Conservation (phyloP, 2,329 filamentous ascomycete species). For the Xylaria sp. region DNA sequence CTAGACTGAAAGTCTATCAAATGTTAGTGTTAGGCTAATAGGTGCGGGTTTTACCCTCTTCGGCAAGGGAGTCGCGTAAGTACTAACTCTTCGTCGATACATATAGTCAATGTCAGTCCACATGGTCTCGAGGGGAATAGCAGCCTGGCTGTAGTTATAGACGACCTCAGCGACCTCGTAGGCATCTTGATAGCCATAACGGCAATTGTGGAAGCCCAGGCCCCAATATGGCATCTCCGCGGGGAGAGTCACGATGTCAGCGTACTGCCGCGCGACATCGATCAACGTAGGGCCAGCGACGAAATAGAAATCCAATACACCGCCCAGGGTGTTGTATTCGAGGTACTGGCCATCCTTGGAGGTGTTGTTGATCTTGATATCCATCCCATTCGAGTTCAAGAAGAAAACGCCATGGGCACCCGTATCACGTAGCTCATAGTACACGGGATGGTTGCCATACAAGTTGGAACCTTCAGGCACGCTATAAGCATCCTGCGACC, state of each 20-base stretch:
- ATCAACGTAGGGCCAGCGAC: slow-evolving; percentile 67
- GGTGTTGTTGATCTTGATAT: slow-evolving; percentile 76
- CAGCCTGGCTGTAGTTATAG: slow-evolving; percentile 71
- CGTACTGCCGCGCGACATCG: slow-evolving; percentile 68
- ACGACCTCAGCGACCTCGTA: slow-evolving; percentile 74
- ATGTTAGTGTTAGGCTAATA: slow-evolving; percentile 27
- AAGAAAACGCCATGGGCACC: slow-evolving; percentile 74
- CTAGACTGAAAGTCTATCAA: slow-evolving; percentile 67
- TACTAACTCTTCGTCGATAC: slow-evolving; percentile 58
- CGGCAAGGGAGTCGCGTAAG: not conserved
- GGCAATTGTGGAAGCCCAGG: slow-evolving; percentile 70
- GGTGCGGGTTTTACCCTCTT: not conserved
- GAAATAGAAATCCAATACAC: slow-evolving; percentile 78
- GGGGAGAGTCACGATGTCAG: slow-evolving; percentile 65
- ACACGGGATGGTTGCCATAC: slow-evolving; percentile 80
- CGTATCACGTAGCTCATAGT: slow-evolving; percentile 73
- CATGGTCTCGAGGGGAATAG: slow-evolving; percentile 75
- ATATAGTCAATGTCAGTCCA: slow-evolving; percentile 75
- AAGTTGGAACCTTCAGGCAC: slow-evolving; percentile 72
- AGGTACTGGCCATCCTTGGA: slow-evolving; percentile 71
- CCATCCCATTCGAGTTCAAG: slow-evolving; percentile 80
- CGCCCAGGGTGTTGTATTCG: slow-evolving; percentile 82
- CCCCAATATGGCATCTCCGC: slow-evolving; percentile 73
- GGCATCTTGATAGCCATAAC: slow-evolving; percentile 72
- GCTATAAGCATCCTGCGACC: slow-evolving; percentile 73